These are phyloP conservation scores for Mortierella antarctica DNA, from an alignment of 192 early-diverging fungal genomes.

Conservation along the genomic window DNA sequence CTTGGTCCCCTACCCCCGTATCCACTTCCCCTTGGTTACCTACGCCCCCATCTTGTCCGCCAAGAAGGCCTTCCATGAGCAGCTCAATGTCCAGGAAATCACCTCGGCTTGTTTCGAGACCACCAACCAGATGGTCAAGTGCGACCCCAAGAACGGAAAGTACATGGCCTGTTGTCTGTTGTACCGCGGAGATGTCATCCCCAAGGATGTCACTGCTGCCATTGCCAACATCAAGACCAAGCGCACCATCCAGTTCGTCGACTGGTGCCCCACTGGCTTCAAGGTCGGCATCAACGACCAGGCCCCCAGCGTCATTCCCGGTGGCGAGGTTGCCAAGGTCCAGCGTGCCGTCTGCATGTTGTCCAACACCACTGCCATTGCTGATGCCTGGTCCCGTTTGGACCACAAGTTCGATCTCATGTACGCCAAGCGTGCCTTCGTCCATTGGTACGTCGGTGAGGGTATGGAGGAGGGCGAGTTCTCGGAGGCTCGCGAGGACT, in stretches of 20 bases:
- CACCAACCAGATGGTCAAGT: slow-evolving; percentile 99
- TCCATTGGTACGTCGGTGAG: slow-evolving; percentile 99
- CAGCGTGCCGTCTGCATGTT: slow-evolving; percentile 97
- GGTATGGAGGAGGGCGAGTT: slow-evolving; percentile 99
- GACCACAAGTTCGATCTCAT: slow-evolving; percentile 99
- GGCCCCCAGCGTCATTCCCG: slow-evolving; percentile 90
- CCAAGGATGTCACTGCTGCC: slow-evolving; percentile 96
- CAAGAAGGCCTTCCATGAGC: slow-evolving; percentile 97
- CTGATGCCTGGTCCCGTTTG: slow-evolving; percentile 98
- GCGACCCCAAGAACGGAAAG: slow-evolving; percentile 96
- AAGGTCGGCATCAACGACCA: slow-evolving; percentile 99
- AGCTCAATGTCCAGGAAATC: slow-evolving; percentile 93
- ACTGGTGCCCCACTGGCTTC: slow-evolving; percentile 99
- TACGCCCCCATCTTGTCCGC: slow-evolving; percentile 96
- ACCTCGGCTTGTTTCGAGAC: slow-evolving; percentile 97
- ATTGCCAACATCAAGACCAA: slow-evolving; percentile 95
- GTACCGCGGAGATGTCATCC: slow-evolving; percentile 99
- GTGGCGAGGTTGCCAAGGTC: slow-evolving; percentile 95
- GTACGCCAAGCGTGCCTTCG: slow-evolving; percentile 99
- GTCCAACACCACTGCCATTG: slow-evolving; percentile 99
- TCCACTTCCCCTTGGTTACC: slow-evolving; percentile 98
- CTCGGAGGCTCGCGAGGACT: slow-evolving; percentile 99
- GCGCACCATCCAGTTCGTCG: slow-evolving; percentile 97
- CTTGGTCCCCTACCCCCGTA: slow-evolving; percentile 99
- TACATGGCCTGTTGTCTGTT: slow-evolving; percentile 99